Conservation (phyloP, 176 grass and related monocot genomes). For the Metroxylon sagu region DNA sequence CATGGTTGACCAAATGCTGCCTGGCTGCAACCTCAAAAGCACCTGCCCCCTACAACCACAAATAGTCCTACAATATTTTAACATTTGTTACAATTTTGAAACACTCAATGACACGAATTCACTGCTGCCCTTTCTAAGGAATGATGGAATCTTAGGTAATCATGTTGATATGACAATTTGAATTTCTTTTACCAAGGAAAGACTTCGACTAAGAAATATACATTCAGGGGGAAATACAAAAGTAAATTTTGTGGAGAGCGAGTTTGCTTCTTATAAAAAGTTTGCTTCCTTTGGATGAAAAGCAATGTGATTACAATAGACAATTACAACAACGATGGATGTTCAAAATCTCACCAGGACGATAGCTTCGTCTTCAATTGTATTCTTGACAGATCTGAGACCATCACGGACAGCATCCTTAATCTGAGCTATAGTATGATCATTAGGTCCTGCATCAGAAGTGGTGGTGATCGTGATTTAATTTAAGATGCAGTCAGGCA, state of each 20-base stretch:
- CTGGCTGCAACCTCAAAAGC: constrained; percentile 96
- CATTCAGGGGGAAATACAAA: too few relatives aligned
- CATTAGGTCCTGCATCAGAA: constrained; percentile 68
- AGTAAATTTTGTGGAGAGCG: too few relatives aligned
- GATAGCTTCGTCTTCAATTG: constrained; percentile 85
- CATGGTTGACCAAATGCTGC: constrained; percentile 76
- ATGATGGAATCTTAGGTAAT: too few relatives aligned
- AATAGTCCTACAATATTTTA: constrained; percentile 1
- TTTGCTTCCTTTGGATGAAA: too few relatives aligned
- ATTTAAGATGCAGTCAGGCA: background rate
- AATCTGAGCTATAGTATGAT: constrained; percentile 97
- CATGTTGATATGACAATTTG: too few relatives aligned
- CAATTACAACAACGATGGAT: background rate
- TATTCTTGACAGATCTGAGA: constrained; percentile 91
- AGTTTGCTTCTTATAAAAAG: too few relatives aligned
- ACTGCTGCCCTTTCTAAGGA: too few relatives aligned
- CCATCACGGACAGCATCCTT: constrained; percentile 93
- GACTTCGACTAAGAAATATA: too few relatives aligned
- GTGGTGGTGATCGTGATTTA: background rate
- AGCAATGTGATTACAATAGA: background rate
- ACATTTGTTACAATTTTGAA: too few relatives aligned
- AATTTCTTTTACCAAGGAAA: too few relatives aligned
- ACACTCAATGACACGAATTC: too few relatives aligned
- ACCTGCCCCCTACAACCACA: constrained; percentile 53
- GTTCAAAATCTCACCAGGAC: constrained; percentile 55